Base-by-base conservation (phyloP, 805 yeast genomes). In the Kodamaea hsintzibuensis region DNA sequence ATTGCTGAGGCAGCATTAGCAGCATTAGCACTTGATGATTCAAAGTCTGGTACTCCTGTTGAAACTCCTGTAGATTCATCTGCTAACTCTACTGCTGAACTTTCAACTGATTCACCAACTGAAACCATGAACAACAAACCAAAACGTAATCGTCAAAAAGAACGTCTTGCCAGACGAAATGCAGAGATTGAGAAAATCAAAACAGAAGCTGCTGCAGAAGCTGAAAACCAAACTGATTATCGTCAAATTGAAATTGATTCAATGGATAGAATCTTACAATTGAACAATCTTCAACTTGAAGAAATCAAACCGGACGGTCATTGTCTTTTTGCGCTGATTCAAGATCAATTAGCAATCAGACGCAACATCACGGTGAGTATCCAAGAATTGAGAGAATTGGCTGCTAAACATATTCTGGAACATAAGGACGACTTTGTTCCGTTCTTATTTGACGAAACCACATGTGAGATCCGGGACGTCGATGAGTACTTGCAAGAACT, bases 241-340 rank as follows among this genome's bases (percentile, higher is more conserved):
- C 76, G 91, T 35, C 80, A 81, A 48, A 82, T 88, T 17, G 98
- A 93, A 71, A 78, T 83, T 54, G 88, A 84, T 12, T 82, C 84
- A 48, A 78, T 93, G 66, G 76, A 75, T 16, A 74, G 74, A 38
- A 63, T 86, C 25, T 82, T 95, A 56, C 60, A 64, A 1, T 52
- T 79, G 22, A 73, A 79, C 33, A 71, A 77, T 3, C 71, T 90
- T n/a, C 63, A 58, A 17, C 84, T 86, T 58, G 70, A 77, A 56
- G 96, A 91, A 59, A 88, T 91, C 47, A 75, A 79, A 55, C 96
- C 98, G 0, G 98, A 93, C 68, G 99, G 98, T 0, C 93, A 93
- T 68, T 95, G 99, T 76, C 72, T 93, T 33, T 95, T 91, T 74
- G 89, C 93, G 3, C 86, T 97, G 0, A 79, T 93, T 16, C 76